Percentiles rank a stretch among this genome's conserved stretches.
Conservation (phyloP, 1,284 basidiomycete genomes). For the Ustilago crameri region DNA sequence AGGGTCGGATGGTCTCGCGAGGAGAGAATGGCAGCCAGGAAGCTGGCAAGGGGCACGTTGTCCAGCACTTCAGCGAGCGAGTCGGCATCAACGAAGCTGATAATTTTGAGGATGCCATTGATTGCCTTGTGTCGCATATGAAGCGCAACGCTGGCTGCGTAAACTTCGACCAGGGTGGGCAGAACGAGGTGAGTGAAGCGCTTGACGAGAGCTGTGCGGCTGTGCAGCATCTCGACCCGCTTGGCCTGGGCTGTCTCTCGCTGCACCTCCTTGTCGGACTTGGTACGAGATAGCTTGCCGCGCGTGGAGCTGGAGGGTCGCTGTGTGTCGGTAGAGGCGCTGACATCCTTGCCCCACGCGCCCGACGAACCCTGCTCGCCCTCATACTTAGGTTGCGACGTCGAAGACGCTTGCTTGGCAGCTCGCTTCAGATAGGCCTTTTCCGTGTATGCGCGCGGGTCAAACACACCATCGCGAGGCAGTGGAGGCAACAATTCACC, state of each 20-base stretch:
- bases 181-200: slow-evolving; percentile 64
- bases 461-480: slow-evolving; percentile 86
- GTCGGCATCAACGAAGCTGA: slow-evolving; percentile 61
- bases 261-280: slow-evolving; percentile 50
- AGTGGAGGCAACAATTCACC: slow-evolving; percentile 63
- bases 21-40: slow-evolving; percentile 62
- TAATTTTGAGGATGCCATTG: slow-evolving; percentile 61
- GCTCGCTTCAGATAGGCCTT: slow-evolving; percentile 74
- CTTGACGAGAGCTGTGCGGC: slow-evolving; percentile 54
- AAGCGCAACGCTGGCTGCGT: slow-evolving; percentile 62
- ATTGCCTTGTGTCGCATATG: slow-evolving; percentile 59
- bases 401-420: slow-evolving; percentile 9
- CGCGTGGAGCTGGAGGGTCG: slow-evolving; percentile 22
- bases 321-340: not conserved
- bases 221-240: slow-evolving; percentile 58
- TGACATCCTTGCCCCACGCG: not conserved
- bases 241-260: slow-evolving; percentile 53
- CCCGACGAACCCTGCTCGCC: slow-evolving; percentile 13
- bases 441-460: slow-evolving; percentile 87
- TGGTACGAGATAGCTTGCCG: slow-evolving; percentile 27
- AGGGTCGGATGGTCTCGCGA: slow-evolving; percentile 54
- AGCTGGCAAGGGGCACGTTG: slow-evolving; percentile 64
- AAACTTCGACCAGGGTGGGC: slow-evolving; percentile 63
- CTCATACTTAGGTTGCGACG: slow-evolving; percentile 1
- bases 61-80: slow-evolving; percentile 53